Evolutionary conservation across 179 eudicot genomes (phyloP), one percentile per base, ranked within the genome.

Genomic region (Dionaea muscipula): DNA sequence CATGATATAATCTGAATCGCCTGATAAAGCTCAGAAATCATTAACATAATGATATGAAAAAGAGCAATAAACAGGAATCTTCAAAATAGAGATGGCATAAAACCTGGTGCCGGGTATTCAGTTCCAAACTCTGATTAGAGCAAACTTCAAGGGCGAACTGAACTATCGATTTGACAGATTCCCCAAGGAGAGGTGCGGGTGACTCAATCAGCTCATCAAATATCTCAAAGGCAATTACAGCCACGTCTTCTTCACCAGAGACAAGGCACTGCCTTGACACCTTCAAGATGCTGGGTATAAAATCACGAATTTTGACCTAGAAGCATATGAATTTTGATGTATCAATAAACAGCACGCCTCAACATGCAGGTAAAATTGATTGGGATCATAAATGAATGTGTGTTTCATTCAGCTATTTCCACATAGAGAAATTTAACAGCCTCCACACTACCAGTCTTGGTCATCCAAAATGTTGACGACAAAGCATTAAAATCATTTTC

Each of bases 121-220:
- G 44, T 64, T 91, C 95, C 74, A 91, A 63, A 66, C 66, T 87
- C 69, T 75, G 74, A 66, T 82, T 84, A 26, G 91, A 84, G 66
- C 91, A 80, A 59, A 91, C 94, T 76, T 91, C 95, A 63, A 91
- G 95, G 64, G 98, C 84, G 70, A 91, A 91, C 66, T 91, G 98
- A 59, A 91, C 95, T 62, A 91, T 84, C 58, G 95, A 72, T 77
- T 81, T 91, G 21, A 91, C 95, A 20, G 95, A 87, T 47, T 91
- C 95, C 52, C 98, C 98, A 48, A 87, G 88, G 60, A 91, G 95
- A 49, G 98, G 98, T 17, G 98, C 95, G 52, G 98, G 98, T 55
- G 95, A 87, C 72, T 91, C 98, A 58, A 91, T 91, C 70, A 91
- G 75, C 76, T 91, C 98, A 65, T 91, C 98, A 81, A 91, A 91